Conservation (phyloP, 257 asterid species). For the Primulina eburnea region DNA sequence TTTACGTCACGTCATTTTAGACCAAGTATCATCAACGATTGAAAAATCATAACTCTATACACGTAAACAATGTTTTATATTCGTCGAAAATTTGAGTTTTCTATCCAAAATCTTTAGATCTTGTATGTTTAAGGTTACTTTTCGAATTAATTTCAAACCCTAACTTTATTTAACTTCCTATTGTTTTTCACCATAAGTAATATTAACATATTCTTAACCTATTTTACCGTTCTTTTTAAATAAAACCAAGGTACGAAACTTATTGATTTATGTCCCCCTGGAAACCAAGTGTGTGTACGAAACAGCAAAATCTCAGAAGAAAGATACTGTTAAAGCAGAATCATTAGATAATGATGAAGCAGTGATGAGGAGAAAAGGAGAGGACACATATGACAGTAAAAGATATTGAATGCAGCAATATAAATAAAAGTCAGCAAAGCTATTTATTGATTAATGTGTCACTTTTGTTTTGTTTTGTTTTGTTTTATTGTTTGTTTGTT, state of each 20-base stretch:
- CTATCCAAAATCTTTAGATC: neutral
- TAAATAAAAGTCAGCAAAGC: conserved; percentile 55
- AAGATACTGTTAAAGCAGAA: conserved; percentile 29
- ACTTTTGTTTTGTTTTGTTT: conserved; percentile 21
- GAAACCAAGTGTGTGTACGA: conserved; percentile 40
- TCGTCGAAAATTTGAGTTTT: neutral
- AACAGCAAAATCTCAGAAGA: conserved; percentile 29
- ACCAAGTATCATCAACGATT: neutral
- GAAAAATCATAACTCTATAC: neutral
- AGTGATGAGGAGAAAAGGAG: conserved; percentile 40
- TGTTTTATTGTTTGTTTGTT: conserved; percentile 50
- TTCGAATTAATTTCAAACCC: conserved; percentile 29
- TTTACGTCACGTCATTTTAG: neutral
- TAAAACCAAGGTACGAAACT: conserved; percentile 18
- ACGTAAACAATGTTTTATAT: no score
- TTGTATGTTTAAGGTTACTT: conserved; percentile 6
- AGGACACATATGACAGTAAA: conserved; percentile 29
- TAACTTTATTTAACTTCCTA: conserved; percentile 12
- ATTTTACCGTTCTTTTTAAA: neutral
- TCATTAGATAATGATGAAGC: conserved; percentile 90
- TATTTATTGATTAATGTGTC: conserved; percentile 34
- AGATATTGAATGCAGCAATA: conserved; percentile 30
- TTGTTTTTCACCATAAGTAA: neutral
- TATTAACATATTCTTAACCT: neutral
- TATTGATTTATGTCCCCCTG: conserved; percentile 40